These are phyloP conservation scores for Rhodotorula babjevae DNA, from an alignment of 768 basidiomycete species.

Conservation along the genomic window DNA sequence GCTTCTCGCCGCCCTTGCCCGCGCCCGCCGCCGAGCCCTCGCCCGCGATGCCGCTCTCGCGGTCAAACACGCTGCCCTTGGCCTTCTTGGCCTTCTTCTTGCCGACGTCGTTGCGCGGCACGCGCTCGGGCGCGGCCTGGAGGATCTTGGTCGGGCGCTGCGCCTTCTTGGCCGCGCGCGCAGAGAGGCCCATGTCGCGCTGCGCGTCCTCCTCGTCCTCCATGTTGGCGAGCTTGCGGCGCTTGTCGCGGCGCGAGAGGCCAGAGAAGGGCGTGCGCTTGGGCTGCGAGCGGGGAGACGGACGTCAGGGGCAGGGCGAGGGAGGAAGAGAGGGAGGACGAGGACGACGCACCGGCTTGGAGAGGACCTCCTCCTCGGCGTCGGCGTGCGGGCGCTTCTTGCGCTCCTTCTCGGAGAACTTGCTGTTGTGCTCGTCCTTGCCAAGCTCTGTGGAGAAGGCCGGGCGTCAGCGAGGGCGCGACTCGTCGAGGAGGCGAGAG, in stretches of 20 bases:
- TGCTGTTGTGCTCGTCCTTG: constrained; percentile 63
- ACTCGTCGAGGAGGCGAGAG: not conserved
- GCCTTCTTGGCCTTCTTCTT: constrained; percentile 16
- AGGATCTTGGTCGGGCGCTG: constrained; percentile 20
- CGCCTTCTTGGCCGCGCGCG: constrained; percentile 81
- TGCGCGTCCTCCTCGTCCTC: constrained; percentile 59
- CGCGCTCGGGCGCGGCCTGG: constrained; percentile 15
- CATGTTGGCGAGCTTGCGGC: constrained; percentile 79
- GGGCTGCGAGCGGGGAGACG: not conserved
- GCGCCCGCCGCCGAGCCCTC: not conserved
- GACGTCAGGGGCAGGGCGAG: not conserved
- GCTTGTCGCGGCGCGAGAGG: constrained; percentile 77
- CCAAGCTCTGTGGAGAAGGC: constrained; percentile 58
- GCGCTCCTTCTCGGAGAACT: constrained; percentile 41
- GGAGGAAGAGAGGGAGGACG: not conserved
- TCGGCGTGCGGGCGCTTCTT: constrained; percentile 33
- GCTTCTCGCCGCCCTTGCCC: not conserved
- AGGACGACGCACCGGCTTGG: constrained; percentile 17
- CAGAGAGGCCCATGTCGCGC: constrained; percentile 60
- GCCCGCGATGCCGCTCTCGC: constrained; percentile 20
- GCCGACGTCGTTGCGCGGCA: not conserved
- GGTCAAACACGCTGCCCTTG: constrained; percentile 11
- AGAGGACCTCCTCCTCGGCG: constrained; percentile 26
- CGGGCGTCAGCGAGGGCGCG: not conserved
- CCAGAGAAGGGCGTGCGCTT: constrained; percentile 56